Percentiles rank a stretch among this genome's conserved stretches.
Conservation (phyloP, 116 monocot genomes). For the Trichopus zeylanicus region DNA sequence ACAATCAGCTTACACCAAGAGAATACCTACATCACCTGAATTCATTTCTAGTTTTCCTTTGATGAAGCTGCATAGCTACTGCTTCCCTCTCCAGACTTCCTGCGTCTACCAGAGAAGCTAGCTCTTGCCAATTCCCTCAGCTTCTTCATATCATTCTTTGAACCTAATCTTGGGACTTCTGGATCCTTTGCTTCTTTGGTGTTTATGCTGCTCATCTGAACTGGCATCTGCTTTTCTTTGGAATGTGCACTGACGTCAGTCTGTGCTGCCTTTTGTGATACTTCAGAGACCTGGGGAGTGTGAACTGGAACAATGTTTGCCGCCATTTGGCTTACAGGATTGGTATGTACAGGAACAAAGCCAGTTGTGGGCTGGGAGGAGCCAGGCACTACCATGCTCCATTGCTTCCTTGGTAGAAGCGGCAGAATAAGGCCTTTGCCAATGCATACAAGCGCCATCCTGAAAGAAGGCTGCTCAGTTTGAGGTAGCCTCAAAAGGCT, state of each 20-base stretch:
- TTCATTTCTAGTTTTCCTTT: not conserved
- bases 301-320: not conserved
- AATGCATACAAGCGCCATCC: not conserved
- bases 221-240: too few relatives aligned
- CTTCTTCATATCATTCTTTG: conserved; percentile 5
- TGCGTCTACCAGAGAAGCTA: not conserved
- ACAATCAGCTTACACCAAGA: too few relatives aligned
- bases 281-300: too few relatives aligned
- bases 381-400: not conserved
- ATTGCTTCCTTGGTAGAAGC: not conserved
- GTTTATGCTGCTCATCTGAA: too few relatives aligned
- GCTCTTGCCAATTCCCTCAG: conserved; percentile 5
- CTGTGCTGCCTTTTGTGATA: too few relatives aligned
- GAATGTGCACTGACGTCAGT: too few relatives aligned
- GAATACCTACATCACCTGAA: too few relatives aligned
- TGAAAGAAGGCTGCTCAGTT: not conserved
- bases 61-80: conserved; percentile 4
- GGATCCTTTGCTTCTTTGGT: not conserved
- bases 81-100: not conserved
- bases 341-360: not conserved
- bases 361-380: not conserved
- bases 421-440: conserved; percentile 1
- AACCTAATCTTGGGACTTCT: not conserved
- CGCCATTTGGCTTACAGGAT: too few relatives aligned
- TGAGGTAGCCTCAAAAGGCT: conserved; percentile 1